These are phyloP conservation scores for Phytophthora brassicae DNA, from an alignment of 352 stramenopile species.

Conservation along the genomic window DNA sequence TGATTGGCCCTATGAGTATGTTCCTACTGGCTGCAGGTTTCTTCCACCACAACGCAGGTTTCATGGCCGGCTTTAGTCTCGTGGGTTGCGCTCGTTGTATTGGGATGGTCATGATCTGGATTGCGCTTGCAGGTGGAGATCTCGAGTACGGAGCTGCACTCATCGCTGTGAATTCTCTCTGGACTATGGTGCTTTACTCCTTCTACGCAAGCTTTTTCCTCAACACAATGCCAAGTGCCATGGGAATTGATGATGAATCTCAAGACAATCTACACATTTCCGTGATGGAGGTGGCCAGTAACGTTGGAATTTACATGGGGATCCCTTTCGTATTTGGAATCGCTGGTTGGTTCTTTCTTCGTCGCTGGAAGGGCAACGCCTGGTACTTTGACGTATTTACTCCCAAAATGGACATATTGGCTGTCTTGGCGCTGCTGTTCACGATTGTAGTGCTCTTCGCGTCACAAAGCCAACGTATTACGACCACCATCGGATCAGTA, in stretches of 20 bases:
- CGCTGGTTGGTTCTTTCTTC: constrained; percentile 35
- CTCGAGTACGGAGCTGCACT: constrained; percentile 69
- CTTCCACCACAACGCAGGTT: constrained; percentile 50
- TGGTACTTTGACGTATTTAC: constrained; percentile 62
- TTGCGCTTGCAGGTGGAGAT: constrained; percentile 58
- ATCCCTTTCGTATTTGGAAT: constrained; percentile 61
- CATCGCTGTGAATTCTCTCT: constrained; percentile 69
- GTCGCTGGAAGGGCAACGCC: constrained; percentile 33
- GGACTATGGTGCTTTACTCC: constrained; percentile 65
- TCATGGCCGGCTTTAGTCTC: constrained; percentile 67
- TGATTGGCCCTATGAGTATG: constrained; percentile 57
- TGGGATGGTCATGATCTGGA: constrained; percentile 87
- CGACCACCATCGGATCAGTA: constrained; percentile 50
- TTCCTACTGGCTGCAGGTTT: constrained; percentile 51
- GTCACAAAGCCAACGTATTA: constrained; percentile 67
- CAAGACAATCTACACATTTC: constrained; percentile 41
- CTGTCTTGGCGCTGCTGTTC: constrained; percentile 63
- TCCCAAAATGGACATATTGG: constrained; percentile 41
- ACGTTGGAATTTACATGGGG: constrained; percentile 73
- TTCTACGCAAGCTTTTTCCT: constrained; percentile 61
- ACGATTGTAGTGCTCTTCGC: constrained; percentile 77
- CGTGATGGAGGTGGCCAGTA: constrained; percentile 43
- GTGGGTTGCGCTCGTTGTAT: constrained; percentile 75
- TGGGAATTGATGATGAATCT: constrained; percentile 32
- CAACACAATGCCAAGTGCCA: constrained; percentile 41